Evolutionary conservation across 192 early-diverging fungal species (phyloP), one percentile per base, ranked within the genome.

Genomic region (Umbelopsis vinacea): DNA sequence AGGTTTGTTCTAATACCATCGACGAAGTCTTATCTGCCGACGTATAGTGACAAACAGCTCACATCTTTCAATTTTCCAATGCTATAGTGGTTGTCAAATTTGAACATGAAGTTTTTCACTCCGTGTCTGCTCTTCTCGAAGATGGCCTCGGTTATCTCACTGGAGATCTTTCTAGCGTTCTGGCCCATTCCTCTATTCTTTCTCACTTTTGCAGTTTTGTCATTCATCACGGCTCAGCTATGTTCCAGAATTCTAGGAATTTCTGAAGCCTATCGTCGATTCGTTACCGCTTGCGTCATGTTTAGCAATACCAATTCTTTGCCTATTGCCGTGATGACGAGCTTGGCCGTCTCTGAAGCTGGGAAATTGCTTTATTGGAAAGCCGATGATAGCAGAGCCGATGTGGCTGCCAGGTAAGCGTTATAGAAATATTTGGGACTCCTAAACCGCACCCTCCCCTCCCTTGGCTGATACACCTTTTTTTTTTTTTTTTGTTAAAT

Each of bases 261-360:
- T 24, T 69, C 76, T n/a, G 52, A 72, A 24, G 84, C 83, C 17
- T 87, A 90, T 46, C 84, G 82, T 23, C 87, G 88, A 22, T 83
- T 92, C 73, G 85, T 89, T 45, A 81, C 82, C 22, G 89, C 89
- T 1, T 89, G 86, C 7, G 81, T 87, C 23, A 81, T 93, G 60
- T 93, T 93, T 63, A 82, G 83, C 70, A 93, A 93, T 73, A 90
- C 92, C 17, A 93, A 93, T 66, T 89, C 88, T 11, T 79, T 91
- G 14, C 92, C 92, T 2, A 86, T 93, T 66, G 90, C 92, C 8
- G 73, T 89, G 33, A 84, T 93, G 76, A 86, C 87, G 46, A 89
- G 89, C 53, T 66, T 85, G 24, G 85, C 85, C 6, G 79, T 82
- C 10, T 82, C 81, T 26, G 82, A 80, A 50, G 85, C 81, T n/a